Evolutionary conservation across 2,329 filamentous ascomycete species (phyloP).

Genomic region (Monascus ruber): DNA sequence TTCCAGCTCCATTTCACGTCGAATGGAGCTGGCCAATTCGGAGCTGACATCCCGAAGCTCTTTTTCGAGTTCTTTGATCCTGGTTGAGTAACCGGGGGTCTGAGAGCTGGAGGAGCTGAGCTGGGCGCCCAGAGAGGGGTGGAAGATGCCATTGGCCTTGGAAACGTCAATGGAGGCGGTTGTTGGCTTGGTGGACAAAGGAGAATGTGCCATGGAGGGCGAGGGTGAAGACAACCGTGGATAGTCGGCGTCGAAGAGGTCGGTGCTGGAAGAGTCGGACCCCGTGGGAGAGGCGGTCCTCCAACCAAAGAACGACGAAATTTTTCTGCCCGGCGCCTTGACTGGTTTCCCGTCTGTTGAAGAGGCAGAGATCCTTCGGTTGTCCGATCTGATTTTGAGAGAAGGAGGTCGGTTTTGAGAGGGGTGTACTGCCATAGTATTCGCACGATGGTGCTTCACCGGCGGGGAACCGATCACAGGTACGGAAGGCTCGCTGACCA

Average conservation of each 20-base stretch:
- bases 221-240: conserved; percentile 49
- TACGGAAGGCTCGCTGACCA: conserved; percentile 35
- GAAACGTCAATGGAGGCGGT: conserved; percentile 41
- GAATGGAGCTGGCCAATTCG: conserved; percentile 85
- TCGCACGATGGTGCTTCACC: conserved; percentile 35
- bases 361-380: conserved; percentile 23
- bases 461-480: conserved; percentile 62
- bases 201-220: conserved; percentile 22
- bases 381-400: conserved; percentile 32
- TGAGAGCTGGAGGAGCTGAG: conserved; percentile 34
- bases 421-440: conserved; percentile 36
- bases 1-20: conserved; percentile 90
- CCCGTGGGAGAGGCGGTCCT: conserved; percentile 45
- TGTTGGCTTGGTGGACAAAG: conserved; percentile 22
- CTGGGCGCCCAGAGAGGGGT: conserved; percentile 26
- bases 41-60: conserved; percentile 87
- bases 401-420: conserved; percentile 30
- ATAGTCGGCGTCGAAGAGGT: conserved; percentile 49
- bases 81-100: conserved; percentile 37
- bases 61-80: conserved; percentile 83
- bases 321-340: conserved; percentile 44
- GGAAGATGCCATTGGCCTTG: conserved; percentile 41
- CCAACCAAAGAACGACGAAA: conserved; percentile 59
- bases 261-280: conserved; percentile 49
- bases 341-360: conserved; percentile 28